A percentile compares a stretch with the other conserved stretches of the same genome.
These are phyloP conservation scores for Zasmidium citrigriseum DNA, from an alignment of 2,329 filamentous ascomycete genomes.

Conservation along the genomic window DNA sequence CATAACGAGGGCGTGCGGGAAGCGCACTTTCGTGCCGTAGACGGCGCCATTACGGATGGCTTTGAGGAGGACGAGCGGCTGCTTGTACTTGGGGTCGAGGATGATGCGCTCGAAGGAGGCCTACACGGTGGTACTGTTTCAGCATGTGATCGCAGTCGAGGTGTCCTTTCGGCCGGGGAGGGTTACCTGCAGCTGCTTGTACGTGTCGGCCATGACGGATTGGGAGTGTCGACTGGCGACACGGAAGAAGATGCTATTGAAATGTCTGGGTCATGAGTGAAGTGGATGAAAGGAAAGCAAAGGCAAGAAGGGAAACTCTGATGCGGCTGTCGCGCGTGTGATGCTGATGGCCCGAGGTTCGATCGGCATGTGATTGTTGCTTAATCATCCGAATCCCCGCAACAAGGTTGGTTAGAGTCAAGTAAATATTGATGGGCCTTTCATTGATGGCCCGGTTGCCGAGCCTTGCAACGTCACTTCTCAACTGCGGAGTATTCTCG, in stretches of 20 bases:
- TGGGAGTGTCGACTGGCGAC: slow-evolving; percentile 3
- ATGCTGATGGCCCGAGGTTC: neutral
- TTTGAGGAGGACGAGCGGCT: slow-evolving; percentile 83
- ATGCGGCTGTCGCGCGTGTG: neutral
- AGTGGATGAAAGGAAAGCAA: neutral
- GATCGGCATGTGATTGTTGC: slow-evolving; percentile 1
- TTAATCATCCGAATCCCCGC: neutral
- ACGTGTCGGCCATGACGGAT: slow-evolving; percentile 11
- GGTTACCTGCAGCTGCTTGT: slow-evolving; percentile 10
- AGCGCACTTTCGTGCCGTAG: slow-evolving; percentile 96
- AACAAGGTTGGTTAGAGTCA: neutral
- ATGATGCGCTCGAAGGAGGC: slow-evolving; percentile 72
- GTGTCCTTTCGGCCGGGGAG: neutral
- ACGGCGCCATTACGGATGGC: slow-evolving; percentile 94
- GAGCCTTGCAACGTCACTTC: neutral
- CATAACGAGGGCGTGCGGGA: slow-evolving; percentile 98
- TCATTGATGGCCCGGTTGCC: too few relatives aligned
- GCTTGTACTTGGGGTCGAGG: slow-evolving; percentile 81
- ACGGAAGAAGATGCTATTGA: neutral
- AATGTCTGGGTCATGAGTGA: neutral
- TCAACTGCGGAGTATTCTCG: neutral
- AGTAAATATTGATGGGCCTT: neutral
- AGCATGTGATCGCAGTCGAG: neutral
- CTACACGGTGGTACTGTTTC: slow-evolving; percentile 44
- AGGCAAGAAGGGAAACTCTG: neutral